Percentiles rank a stretch among this genome's conserved stretches.
Conservation (phyloP, 2,329 filamentous ascomycete genomes). For the Domatiomyces catenatus region DNA sequence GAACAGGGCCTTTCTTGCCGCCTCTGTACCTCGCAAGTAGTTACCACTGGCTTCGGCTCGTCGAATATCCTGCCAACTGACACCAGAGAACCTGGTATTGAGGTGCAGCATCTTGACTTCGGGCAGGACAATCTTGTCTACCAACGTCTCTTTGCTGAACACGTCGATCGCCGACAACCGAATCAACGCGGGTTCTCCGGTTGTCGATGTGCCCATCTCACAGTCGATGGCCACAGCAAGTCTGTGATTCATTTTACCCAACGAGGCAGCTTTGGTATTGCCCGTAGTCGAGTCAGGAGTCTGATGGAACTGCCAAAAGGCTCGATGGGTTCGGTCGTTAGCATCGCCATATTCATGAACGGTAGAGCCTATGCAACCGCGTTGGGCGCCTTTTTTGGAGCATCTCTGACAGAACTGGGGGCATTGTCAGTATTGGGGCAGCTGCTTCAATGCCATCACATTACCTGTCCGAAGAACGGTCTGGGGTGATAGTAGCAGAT, state of each 20-base stretch:
- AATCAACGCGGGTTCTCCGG: constrained; percentile 37
- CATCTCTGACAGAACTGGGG: constrained; percentile 6
- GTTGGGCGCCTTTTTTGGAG: constrained; percentile 1
- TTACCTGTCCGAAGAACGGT: neutral
- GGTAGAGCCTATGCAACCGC: constrained; percentile 2
- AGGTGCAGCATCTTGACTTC: constrained; percentile 32
- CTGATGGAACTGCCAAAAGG: constrained; percentile 4
- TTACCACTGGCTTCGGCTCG: constrained; percentile 20
- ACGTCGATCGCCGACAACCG: constrained; percentile 38
- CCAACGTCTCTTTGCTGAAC: constrained; percentile 31
- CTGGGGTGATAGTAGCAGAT: neutral
- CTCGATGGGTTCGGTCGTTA: neutral
- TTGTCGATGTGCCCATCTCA: constrained; percentile 37
- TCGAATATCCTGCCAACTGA: constrained; percentile 28
- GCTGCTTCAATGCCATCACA: neutral
- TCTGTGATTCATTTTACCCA: neutral
- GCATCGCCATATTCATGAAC: constrained; percentile 1
- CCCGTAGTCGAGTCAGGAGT: neutral
- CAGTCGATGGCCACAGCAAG: constrained; percentile 36
- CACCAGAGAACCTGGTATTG: constrained; percentile 38
- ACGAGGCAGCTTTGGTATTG: too few relatives aligned
- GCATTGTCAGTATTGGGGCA: neutral
- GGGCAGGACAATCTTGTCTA: constrained; percentile 39
- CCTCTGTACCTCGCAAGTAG: constrained; percentile 29
- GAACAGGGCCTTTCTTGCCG: constrained; percentile 30